Evolutionary conservation across 208 protist species (phyloP), one percentile per base, ranked within the genome.

Genomic region (Leishmania amazonensis): DNA sequence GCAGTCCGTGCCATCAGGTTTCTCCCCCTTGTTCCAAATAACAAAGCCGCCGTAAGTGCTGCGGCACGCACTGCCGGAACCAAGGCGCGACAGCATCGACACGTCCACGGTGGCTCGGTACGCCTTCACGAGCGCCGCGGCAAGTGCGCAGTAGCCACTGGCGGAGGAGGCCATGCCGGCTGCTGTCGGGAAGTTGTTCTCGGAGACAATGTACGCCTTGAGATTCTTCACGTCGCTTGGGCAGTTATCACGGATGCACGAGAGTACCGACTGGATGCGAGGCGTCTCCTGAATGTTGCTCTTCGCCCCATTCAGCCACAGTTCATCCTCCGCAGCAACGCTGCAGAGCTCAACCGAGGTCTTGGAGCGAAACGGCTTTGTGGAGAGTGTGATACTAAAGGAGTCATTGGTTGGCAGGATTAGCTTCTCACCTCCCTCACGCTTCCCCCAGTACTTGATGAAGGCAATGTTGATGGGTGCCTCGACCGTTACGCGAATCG

Each of bases 381-480:
- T 97, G 79, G 97, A 92, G 35, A 99, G 92, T 21, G 99, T 99
- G 24, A 98, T 98, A 82, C 93, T 98, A 81, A 99, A 97, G 28
- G 99, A 99, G 47, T 97, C 96, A 85, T 99, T 99, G 45, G 98
- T 96, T 21, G 99, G 99, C 47, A 95, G 81, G 94, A 97, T 97
- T 0, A 96, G 85, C 76, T 88, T 93, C 86, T 99, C 87, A 94
- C 97, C 94, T 31, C 94, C 95, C 81, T 99, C 97, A 76, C 97
- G 94, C 91, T 99, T 99, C 65, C 99, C 99, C 99, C 99, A 99
- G 89, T 99, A 99, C 93, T 99, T 99, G 86, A 99, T 99, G 74
- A 99, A 98, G 45, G 99, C 99, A 85, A 99, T 99, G 90, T 99
- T 99, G 70, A 99, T 99, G 8, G 98, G 99, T 42, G 98, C 98